Percentiles rank a stretch among this genome's conserved stretches.
These are phyloP conservation scores for Teratosphaeria pseudoeucalypti DNA, from an alignment of 2,329 filamentous ascomycete genomes.

Conservation along the genomic window DNA sequence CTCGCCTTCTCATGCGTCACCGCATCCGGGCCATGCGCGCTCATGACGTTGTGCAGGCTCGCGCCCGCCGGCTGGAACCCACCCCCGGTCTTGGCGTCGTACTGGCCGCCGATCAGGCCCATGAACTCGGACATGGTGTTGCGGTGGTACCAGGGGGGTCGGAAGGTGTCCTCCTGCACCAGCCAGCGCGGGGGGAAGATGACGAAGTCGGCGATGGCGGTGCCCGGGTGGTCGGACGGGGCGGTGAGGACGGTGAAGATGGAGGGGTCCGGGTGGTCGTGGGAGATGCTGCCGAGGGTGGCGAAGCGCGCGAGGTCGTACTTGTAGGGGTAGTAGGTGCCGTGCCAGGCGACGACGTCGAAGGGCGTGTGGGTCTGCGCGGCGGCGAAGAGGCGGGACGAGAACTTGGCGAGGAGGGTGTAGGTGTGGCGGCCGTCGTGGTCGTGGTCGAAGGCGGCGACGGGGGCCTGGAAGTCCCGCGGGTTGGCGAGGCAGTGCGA, in stretches of 20 bases:
- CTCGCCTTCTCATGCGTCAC: slow-evolving; percentile 47
- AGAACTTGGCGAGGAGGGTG: slow-evolving; percentile 52
- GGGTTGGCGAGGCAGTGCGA: slow-evolving; percentile 56
- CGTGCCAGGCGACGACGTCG: slow-evolving; percentile 63
- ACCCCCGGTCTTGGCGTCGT: slow-evolving; percentile 47
- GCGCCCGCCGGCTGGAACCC: slow-evolving; percentile 52
- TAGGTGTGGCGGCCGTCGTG: slow-evolving; percentile 40
- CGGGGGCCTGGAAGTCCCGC: slow-evolving; percentile 54
- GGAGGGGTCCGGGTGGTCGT: slow-evolving; percentile 57
- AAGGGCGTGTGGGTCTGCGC: slow-evolving; percentile 57
- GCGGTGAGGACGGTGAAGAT: slow-evolving; percentile 59
- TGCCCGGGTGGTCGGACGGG: slow-evolving; percentile 44
- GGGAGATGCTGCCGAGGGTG: slow-evolving; percentile 46
- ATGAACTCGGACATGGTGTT: slow-evolving; percentile 60
- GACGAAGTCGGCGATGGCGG: slow-evolving; percentile 57
- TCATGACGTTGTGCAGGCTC: slow-evolving; percentile 39
- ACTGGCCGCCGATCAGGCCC: slow-evolving; percentile 48
- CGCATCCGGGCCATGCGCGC: slow-evolving; percentile 46
- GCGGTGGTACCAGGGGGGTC: slow-evolving; percentile 62
- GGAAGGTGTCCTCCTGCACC: slow-evolving; percentile 58
- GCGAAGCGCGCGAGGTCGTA: slow-evolving; percentile 50
- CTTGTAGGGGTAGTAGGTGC: slow-evolving; percentile 54
- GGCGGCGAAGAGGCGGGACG: slow-evolving; percentile 49
- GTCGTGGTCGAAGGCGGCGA: slow-evolving; percentile 47
- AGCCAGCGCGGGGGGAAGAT: slow-evolving; percentile 65